Base-by-base conservation (phyloP, 306 rosid genomes). In the Macrotyloma uniflorum region DNA sequence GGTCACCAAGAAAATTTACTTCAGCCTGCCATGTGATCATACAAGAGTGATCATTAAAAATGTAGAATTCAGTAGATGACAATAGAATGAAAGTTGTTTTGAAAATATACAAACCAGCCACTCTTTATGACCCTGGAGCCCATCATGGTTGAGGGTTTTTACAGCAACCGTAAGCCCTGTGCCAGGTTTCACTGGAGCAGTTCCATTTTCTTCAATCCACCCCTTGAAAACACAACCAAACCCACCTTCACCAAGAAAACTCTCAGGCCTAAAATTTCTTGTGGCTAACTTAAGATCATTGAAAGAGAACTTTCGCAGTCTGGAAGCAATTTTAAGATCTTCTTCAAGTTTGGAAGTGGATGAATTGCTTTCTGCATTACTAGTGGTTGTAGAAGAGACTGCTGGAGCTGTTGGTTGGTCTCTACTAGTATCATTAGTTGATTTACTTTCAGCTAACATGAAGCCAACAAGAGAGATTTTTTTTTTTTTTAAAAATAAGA, bases 211-310 rank as follows among this genome's bases (percentile, higher is more conserved):
- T 89, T 94, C 98, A 16, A 94, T 89, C 98, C 98, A 94, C 24
- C 98, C 98, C 85, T 94, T 94, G 88, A 94, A 94, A 46, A 94
- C 98, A 77, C 98, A 94, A 83, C 98, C 98, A 83, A 94, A 94
- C 68, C 98, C 98, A 78, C 98, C 98, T 87, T 94, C 98, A 46
- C 98, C 98, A 62, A 94, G 98, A 87, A 94, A 97, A 87, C 97
- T 92, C 87, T 94, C 98, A 10, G 98, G 98, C 84, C 98, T 89
- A 71, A 94, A 94, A 84, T 94, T 94, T 86, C 98, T 91, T 59
- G 98, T 94, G 14, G 98, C 97, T 82, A 80, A 81, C 87, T 94
- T 94, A 76, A 94, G 98, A 79, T 94, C 98, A 72, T 88, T 92
- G 74, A 94, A 94, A 35, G 90, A 61, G 78, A 94, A 94, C 57